Conservation (phyloP, 768 basidiomycete genomes). For the Boletus pseudo-olivaceus region DNA sequence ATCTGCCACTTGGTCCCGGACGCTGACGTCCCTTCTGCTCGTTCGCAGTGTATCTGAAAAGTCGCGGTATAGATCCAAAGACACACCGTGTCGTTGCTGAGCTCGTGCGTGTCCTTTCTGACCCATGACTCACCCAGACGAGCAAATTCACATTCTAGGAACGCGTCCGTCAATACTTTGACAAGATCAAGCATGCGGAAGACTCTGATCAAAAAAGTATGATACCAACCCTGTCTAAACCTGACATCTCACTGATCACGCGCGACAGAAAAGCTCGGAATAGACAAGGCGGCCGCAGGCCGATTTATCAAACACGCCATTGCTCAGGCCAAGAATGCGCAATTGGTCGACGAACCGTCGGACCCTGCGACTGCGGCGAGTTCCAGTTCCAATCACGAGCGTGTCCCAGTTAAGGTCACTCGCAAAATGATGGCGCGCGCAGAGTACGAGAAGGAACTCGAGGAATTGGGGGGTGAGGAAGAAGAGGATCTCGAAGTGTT, state of each 20-base stretch:
- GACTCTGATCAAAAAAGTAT: slow-evolving; percentile 50
- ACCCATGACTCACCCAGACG: neutral
- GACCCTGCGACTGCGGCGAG: slow-evolving; percentile 3
- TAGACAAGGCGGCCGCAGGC: slow-evolving; percentile 77
- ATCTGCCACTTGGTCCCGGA: neutral
- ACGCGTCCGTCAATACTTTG: slow-evolving; percentile 75
- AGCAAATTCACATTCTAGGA: slow-evolving; percentile 42
- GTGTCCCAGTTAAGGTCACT: slow-evolving; percentile 56
- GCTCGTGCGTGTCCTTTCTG: slow-evolving; percentile 22
- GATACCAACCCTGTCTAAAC: neutral
- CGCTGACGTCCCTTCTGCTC: neutral
- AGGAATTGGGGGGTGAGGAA: slow-evolving; percentile 41
- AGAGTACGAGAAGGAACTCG: slow-evolving; percentile 56
- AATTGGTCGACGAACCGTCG: slow-evolving; percentile 33
- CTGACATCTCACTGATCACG: neutral
- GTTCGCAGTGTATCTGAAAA: slow-evolving; percentile 70
- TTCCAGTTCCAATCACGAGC: slow-evolving; percentile 18
- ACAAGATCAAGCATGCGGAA: slow-evolving; percentile 76
- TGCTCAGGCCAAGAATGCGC: slow-evolving; percentile 47
- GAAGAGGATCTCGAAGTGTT: slow-evolving; percentile 40
- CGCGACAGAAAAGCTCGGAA: slow-evolving; percentile 36
- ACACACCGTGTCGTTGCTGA: slow-evolving; percentile 76
- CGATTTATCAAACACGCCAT: slow-evolving; percentile 87
- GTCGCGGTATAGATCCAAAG: slow-evolving; percentile 74
- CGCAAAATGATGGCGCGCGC: slow-evolving; percentile 71